Evolutionary conservation across 2,329 filamentous ascomycete genomes (phyloP), one percentile per base, ranked within the genome.

Genomic region (Talaromyces sp.): DNA sequence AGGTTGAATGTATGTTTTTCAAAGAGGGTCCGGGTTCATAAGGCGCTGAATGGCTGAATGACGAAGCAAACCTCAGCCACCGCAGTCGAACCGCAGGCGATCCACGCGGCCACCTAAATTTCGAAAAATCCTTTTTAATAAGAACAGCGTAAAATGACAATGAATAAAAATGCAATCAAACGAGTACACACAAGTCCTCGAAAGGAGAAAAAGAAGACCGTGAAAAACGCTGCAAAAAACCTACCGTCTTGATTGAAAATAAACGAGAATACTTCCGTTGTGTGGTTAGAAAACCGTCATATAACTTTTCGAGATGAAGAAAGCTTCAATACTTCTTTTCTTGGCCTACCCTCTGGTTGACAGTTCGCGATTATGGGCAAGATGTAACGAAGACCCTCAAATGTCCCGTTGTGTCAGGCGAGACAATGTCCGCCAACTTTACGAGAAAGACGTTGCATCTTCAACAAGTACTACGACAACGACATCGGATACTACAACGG

Each of bases 41-140:
- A 39, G 6, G 17, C 36, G 36, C 36, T 39, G 36, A 51, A 22
- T 27, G 9, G 10, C n/a, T 49, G 44, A 22, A 55, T 55, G 53
- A 55, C 53, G 53, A 36, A 25, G 32, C 27, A 39, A 55, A 55
- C 5, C 54, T 42, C 54, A 55, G 54, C 54, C 54, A 55, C 54
- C 9, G 6, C 53, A 55, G 30, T 32, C 53, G 33, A 19, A 55
- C 54, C 9, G 13, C 32, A 55, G 30, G n/a, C 53, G 33, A 55
- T 55, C 30, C 53, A 39, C 54, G 54, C 32, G 54, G 54, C 54
- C 52, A 54, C 7, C 28, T 39, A 39, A 0, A 33, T 25, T 55
- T 39, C 13, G 54, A 19, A 28, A 54, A 30, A 22, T 36, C 6
- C 19, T 51, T n/a, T 51, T 7, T 8, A 11, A 22, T 51, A 27